Evolutionary conservation across 2,329 filamentous ascomycete genomes (phyloP).

Genomic region (Gnomoniopsis sp.): DNA sequence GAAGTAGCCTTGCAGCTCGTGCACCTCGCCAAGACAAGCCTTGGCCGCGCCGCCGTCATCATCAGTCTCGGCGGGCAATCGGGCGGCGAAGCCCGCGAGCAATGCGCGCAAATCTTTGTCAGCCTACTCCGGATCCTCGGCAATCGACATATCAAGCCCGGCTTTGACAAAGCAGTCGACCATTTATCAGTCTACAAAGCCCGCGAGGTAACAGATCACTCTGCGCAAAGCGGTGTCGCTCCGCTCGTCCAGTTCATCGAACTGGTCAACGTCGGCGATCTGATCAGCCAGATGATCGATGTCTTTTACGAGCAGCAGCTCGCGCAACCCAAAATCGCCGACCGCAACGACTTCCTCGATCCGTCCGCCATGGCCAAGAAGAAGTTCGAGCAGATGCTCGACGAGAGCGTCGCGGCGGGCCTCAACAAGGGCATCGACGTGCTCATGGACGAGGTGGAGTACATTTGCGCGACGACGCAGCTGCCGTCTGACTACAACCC

Average conservation of each 20-base stretch:
- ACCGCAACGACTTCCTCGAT: conserved; percentile 92
- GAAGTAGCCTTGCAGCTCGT: conserved; percentile 89
- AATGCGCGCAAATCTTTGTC: conserved; percentile 88
- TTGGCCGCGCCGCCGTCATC: conserved; percentile 83
- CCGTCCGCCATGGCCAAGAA: conserved; percentile 93
- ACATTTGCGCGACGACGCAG: conserved; percentile 86
- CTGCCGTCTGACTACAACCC: conserved; percentile 89
- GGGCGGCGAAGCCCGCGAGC: conserved; percentile 78
- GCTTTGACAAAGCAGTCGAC: conserved; percentile 87
- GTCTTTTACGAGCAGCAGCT: conserved; percentile 98
- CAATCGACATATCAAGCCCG: conserved; percentile 81
- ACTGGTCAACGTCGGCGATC: conserved; percentile 93
- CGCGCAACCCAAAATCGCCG: conserved; percentile 74
- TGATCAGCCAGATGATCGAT: conserved; percentile 98
- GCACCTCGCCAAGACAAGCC: conserved; percentile 80
- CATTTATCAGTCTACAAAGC: conserved; percentile 92
- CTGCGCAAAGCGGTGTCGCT: conserved; percentile 67
- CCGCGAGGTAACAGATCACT: conserved; percentile 71
- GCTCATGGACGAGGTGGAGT: conserved; percentile 97
- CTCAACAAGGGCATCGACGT: conserved; percentile 98
- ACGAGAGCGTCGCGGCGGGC: conserved; percentile 92
- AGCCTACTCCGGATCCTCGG: conserved; percentile 80
- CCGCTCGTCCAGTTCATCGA: conserved; percentile 95
- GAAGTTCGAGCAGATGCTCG: conserved; percentile 97
- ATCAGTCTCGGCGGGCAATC: conserved; percentile 75